phyloP scores from a whole-genome alignment of 495 filamentous ascomycete species.

The Parathielavia appendiculata region DNA sequence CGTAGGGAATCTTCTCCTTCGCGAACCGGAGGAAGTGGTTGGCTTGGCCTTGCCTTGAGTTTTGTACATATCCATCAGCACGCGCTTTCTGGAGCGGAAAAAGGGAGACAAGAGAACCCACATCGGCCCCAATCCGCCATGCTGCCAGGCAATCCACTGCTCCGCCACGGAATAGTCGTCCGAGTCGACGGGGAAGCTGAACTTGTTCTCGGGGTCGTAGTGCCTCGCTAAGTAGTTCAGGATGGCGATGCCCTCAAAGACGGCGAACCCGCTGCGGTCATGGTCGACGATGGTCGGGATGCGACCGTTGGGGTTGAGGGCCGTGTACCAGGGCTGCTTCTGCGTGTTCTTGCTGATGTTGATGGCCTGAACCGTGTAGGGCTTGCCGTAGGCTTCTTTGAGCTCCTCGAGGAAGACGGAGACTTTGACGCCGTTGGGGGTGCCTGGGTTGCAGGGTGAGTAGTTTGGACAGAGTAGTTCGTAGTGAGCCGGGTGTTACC shows the following conservation, averaged over 20 bases:
- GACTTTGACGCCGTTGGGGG: constrained; percentile 56
- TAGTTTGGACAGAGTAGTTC: neutral
- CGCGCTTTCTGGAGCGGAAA: neutral
- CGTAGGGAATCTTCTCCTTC: constrained; percentile 72
- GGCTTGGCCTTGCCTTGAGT: constrained; percentile 61
- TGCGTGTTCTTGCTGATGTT: constrained; percentile 67
- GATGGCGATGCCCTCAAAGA: constrained; percentile 76
- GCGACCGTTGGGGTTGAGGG: constrained; percentile 79
- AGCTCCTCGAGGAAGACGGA: constrained; percentile 82
- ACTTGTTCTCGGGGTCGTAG: constrained; percentile 73
- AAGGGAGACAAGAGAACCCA: neutral
- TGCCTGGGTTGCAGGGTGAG: constrained; percentile 17
- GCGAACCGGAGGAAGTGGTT: constrained; percentile 79
- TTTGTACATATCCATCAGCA: neutral
- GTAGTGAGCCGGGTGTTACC: neutral
- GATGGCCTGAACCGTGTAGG: constrained; percentile 59
- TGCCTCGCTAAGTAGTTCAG: constrained; percentile 69
- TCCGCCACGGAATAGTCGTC: constrained; percentile 64
- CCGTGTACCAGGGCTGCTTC: constrained; percentile 62
- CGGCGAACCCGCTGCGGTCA: constrained; percentile 51
- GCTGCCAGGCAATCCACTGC: constrained; percentile 57
- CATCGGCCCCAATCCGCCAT: constrained; percentile 72
- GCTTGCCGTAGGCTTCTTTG: constrained; percentile 47
- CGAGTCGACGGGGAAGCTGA: constrained; percentile 64
- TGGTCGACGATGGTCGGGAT: constrained; percentile 78